Evolutionary conservation across 1,139 yeast species (phyloP), one percentile per base, ranked within the genome.

Genomic region (Saccharomyces hybrid): DNA sequence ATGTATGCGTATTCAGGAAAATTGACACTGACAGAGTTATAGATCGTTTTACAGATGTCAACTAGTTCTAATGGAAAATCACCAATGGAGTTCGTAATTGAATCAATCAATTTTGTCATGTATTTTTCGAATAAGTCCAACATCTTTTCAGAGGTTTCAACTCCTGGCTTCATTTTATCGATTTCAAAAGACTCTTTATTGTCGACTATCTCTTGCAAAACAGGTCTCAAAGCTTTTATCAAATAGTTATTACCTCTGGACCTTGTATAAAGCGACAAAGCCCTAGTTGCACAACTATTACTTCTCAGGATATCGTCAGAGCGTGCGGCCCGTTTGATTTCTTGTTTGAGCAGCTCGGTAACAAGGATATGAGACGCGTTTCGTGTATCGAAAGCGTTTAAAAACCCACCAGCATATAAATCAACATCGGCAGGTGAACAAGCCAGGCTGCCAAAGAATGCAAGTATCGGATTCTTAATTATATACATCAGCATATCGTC

Each of bases 231-330:
- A 0, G 84, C 78, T 6, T 68, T 59, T 3, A 75, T 68, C 50
- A 89, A 72, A 64, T 86, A 88, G 0, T 75, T 78, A 27, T 71
- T 67, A 0, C 96, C 96, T 61, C 81, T 78, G 14, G 77, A 75
- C 59, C 84, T 81, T 0, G 95, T 86, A 65, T 82, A 86, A 47
- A 86, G 76, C 0, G 91, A 85, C 52, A 88, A 74, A 50, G 88
- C 75, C 64, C 91, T 79, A 0, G 96, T 88, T 47, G 93, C 85
- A 31, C 89, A 87, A 52, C 93, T 85, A 67, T 89, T 89, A 56
- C 95, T 78, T 64, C 97, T 77, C 61, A 89, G 76, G 28, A 88
- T 80, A 64, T 88, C 95, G 34, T 87, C 78, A 13, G 88, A 80
- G 55, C 86, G 78, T 0, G 80, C 72, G 0, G 87, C 83, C 38